Base-by-base conservation (phyloP, 2,329 filamentous ascomycete genomes). In the Fusarium illudens region DNA sequence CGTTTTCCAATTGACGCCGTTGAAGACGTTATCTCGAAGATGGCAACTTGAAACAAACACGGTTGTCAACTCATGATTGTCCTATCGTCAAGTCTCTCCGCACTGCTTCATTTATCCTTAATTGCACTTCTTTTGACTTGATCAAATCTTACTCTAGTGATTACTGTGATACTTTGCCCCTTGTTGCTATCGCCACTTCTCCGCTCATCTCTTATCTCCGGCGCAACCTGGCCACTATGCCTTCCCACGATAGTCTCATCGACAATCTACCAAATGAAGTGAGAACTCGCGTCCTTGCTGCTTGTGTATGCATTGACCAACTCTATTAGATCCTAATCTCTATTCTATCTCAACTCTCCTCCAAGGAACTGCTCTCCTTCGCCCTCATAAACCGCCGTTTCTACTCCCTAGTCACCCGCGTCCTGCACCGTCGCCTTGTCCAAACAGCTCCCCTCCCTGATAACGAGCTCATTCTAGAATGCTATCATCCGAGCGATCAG, bases 381-480 rank as follows among this genome's bases (percentile, higher is more conserved):
- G 84, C 87, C 39, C 74, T 83, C 46, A 82, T 90, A 57, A 91
- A 85, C 56, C 87, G 84, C 29, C 89, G 87, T 36, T 87, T 93
- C 71, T 84, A 90, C 75, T 86, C 83, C 37, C 75, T 92, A 37
- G 84, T 91, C 59, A 79, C 89, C 5, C 86, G 87, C 25, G 84
- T 92, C 44, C 79, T 93, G 8, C 87, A 91, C 66, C 84, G 85
- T 50, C 89, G 91, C 32, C 82, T 93, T 2, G 79, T 89, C 3
- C 64, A 72, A 19, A 55, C 69, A 15, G 69, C 73, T 3, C 64
- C 70, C 6, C 62, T 75, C 9, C 73, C 76, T 5, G 68, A 72
- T 2, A 71, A 92, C 73, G 86, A 89, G 56, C 79, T 96, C 36
- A 87, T 94, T 34, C 86, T 96, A 39, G 92, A 95, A 79, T 93